Base-by-base conservation (phyloP, 768 basidiomycete species). In the Tricholoma terreum region DNA sequence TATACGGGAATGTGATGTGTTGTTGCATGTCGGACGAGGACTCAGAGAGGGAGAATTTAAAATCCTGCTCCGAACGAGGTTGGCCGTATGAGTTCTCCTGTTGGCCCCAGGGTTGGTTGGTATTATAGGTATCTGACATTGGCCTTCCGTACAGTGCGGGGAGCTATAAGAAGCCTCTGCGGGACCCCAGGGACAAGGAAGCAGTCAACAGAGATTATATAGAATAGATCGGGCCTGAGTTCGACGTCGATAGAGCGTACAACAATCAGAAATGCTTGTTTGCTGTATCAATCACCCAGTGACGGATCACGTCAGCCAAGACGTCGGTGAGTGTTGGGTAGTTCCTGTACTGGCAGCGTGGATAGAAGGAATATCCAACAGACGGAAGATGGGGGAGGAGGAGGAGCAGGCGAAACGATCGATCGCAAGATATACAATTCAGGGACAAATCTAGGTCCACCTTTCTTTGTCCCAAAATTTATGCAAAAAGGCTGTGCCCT, bases 21-120 rank as follows among this genome's bases (percentile, higher is more conserved):
- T 30, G 50, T 36, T 65, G 63, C n/a, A 52, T 45, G 30, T 61
- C 51, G 27, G 54, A 51, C 8, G 58, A 42, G 42, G 56, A 38
- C 6, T 30, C 56, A 36, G 63, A 12, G 24, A 3, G 15, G 1
- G 40, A 52, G 38, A 65, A 65, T 43, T 61, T 57, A 49, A 61
- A 63, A 9, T 63, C 55, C 43, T 60, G 51, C 42, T 66, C 59
- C 45, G 60, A 58, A n/a, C 42, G 54, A 34, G 40, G 17, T 36
- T 56, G 58, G 30, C 30, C 24, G 36, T 61, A 61, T 7, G 55
- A 14, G 31, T 53, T 17, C 35, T 60, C 58, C 17, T 60, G 58
- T 48, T 65, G 63, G 30, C 38, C 52, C 65, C 65, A 66, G 36
- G 63, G 56, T 50, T 59, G 54, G 53, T 60, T 59, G 43, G 40